phyloP scores from a whole-genome alignment of 2,329 filamentous ascomycete genomes.

The Aspergillus alliaceus region DNA sequence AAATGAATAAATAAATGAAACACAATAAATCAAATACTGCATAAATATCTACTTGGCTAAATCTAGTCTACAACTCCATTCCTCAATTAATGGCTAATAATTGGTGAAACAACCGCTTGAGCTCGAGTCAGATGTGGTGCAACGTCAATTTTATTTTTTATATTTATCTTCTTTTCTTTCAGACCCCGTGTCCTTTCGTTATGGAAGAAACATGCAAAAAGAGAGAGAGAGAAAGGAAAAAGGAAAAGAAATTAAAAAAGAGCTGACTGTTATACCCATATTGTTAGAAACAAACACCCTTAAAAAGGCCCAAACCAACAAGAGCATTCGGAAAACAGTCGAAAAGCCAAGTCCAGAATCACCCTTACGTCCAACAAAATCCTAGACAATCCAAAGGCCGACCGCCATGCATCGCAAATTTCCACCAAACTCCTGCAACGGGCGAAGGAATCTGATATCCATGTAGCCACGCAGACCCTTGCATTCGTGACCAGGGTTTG shows the following conservation, averaged over 20 bases:
- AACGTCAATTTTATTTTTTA: neutral
- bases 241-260: neutral
- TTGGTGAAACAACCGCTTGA: neutral
- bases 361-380: neutral
- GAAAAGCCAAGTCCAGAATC: neutral
- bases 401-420: neutral
- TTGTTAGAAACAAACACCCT: neutral
- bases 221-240: neutral
- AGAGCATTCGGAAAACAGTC: neutral
- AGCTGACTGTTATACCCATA: neutral
- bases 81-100: neutral
- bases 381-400: neutral
- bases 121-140: neutral
- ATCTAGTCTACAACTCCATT: neutral
- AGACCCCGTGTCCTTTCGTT: too few species aligned
- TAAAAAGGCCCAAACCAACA: neutral
- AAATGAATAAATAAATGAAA: too few species aligned
- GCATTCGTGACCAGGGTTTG: neutral
- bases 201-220: too few species aligned
- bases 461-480: slow-evolving; percentile 1
- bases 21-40: neutral
- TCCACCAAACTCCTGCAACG: neutral
- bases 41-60: neutral
- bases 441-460: slow-evolving; percentile 2
- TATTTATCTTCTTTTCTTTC: too few species aligned